These are phyloP conservation scores for Rhizophora mangle DNA, from an alignment of 345 rosid genomes.

Conservation along the genomic window DNA sequence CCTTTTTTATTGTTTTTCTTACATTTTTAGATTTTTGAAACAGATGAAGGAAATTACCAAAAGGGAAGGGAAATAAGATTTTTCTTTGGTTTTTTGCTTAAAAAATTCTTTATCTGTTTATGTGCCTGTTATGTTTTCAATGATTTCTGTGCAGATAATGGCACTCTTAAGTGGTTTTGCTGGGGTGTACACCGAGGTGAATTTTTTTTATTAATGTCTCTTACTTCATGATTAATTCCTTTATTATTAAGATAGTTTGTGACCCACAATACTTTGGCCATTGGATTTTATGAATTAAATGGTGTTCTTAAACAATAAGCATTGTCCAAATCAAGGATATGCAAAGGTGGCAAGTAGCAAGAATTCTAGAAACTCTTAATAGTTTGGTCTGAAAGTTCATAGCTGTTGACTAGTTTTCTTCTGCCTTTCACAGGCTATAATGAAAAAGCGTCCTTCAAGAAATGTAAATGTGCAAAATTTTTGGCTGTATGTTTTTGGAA, in stretches of 20 bases:
- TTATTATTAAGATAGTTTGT: neutral
- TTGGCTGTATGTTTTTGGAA: slow-evolving; percentile 93
- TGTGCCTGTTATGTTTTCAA: neutral
- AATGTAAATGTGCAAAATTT: slow-evolving; percentile 94
- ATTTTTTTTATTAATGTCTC: slow-evolving; percentile 8
- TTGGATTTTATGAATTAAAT: slow-evolving; percentile 4
- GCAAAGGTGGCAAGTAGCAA: neutral
- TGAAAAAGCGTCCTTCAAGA: slow-evolving; percentile 86
- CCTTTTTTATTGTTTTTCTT: no score
- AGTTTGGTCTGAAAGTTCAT: neutral
- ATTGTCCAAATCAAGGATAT: slow-evolving; percentile 4
- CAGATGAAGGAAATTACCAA: slow-evolving; percentile 5
- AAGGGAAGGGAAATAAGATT: neutral
- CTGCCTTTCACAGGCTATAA: slow-evolving; percentile 73
- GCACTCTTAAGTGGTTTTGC: slow-evolving; percentile 97
- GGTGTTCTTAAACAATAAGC: neutral
- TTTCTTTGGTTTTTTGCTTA: slow-evolving; percentile 1
- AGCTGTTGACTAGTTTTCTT: slow-evolving; percentile 10
- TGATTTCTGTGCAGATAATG: slow-evolving; percentile 59
- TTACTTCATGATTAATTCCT: neutral
- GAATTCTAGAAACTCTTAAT: slow-evolving; percentile 1
- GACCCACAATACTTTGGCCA: slow-evolving; percentile 1
- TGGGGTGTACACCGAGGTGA: slow-evolving; percentile 94
- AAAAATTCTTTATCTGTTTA: neutral
- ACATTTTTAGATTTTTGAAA: slow-evolving; percentile 1